Conservation (phyloP, 805 yeast species). For the Kluyveromyces dobzhanskii region DNA sequence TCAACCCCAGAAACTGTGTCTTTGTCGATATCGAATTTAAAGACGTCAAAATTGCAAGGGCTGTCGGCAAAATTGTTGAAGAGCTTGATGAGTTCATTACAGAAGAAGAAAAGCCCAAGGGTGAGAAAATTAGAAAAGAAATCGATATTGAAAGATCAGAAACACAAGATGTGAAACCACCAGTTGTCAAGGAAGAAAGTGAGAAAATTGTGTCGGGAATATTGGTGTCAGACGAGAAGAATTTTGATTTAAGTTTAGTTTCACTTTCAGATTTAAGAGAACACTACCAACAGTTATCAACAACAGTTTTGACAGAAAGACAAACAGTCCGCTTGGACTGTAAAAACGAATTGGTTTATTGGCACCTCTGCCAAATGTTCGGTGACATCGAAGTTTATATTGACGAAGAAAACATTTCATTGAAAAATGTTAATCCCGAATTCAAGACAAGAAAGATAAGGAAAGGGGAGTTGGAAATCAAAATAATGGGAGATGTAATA, state of each 20-base stretch:
- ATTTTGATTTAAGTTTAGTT: conserved; percentile 77
- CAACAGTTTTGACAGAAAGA: conserved; percentile 75
- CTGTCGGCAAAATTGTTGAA: conserved; percentile 50
- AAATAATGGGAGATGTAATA: conserved; percentile 57
- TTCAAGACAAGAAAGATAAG: conserved; percentile 3
- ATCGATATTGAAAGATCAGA: not conserved
- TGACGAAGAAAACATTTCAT: conserved; percentile 40
- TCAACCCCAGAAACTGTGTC: conserved; percentile 87
- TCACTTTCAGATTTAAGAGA: conserved; percentile 84
- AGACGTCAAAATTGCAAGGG: conserved; percentile 78
- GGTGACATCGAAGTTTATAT: conserved; percentile 62
- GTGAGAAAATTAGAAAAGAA: conserved; percentile 1
- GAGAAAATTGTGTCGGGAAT: conserved; percentile 61
- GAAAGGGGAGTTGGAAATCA: conserved; percentile 39
- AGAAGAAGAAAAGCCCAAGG: conserved; percentile 3
- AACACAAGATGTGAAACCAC: conserved; percentile 20
- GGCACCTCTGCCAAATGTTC: conserved; percentile 95
- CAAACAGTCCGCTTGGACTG: conserved; percentile 76
- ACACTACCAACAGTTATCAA: conserved; percentile 68
- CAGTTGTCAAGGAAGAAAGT: conserved; percentile 43
- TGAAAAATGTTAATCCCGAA: conserved; percentile 5
- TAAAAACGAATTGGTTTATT: conserved; percentile 66
- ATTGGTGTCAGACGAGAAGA: conserved; percentile 65
- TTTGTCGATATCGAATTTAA: conserved; percentile 67
- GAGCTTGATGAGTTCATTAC: conserved; percentile 22